phyloP scores from a whole-genome alignment of 2,329 filamentous ascomycete genomes.

The Leptoxyphium fumago region DNA sequence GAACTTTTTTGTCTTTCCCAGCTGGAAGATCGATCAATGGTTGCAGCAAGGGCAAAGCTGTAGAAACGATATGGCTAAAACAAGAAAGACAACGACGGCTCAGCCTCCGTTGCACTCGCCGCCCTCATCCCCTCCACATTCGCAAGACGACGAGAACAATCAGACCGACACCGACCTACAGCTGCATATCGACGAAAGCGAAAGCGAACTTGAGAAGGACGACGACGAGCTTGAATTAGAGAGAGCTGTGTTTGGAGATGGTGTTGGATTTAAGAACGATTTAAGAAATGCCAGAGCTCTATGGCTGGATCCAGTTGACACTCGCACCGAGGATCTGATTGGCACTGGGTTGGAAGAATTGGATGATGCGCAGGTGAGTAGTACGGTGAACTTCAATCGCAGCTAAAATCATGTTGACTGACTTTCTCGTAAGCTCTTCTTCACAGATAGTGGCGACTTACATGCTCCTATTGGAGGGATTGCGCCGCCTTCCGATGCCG shows the following conservation, averaged over 20 bases:
- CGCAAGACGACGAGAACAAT: constrained; percentile 6
- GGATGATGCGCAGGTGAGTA: constrained; percentile 55
- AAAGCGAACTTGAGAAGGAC: constrained; percentile 13
- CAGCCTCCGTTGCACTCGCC: too few relatives aligned
- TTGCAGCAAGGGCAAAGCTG: too few relatives aligned
- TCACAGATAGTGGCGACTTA: constrained; percentile 54
- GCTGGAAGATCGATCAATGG: too few relatives aligned
- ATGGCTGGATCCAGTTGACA: too few relatives aligned
- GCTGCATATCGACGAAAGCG: constrained; percentile 7
- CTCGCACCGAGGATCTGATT: too few relatives aligned
- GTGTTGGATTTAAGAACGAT: constrained; percentile 62
- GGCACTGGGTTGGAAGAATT: constrained; percentile 40
- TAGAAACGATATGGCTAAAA: too few relatives aligned
- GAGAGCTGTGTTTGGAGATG: constrained; percentile 75
- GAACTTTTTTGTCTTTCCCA: background rate
- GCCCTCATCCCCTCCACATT: too few relatives aligned
- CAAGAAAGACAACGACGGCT: too few relatives aligned
- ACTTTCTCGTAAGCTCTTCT: constrained; percentile 46
- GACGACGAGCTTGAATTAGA: constrained; percentile 35
- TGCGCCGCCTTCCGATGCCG: constrained; percentile 24
- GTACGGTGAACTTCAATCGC: constrained; percentile 2
- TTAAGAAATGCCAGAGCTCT: constrained; percentile 43
- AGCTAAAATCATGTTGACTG: background rate
- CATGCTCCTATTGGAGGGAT: constrained; percentile 23
- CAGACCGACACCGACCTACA: constrained; percentile 17